Conservation (phyloP, 2,329 filamentous ascomycete genomes). For the Verticillium longisporum region DNA sequence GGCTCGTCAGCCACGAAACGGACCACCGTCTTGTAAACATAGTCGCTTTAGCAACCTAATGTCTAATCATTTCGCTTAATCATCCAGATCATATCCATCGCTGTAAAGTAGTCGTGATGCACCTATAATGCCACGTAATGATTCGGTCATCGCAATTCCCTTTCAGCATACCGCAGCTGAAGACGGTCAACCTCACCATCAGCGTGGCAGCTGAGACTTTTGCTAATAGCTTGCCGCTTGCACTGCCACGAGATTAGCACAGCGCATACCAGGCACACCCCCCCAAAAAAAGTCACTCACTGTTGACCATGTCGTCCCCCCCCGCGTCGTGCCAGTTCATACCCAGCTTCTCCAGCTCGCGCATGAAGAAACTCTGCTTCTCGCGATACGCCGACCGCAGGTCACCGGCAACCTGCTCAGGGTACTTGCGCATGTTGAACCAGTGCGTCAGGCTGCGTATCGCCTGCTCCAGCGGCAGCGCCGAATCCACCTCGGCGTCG, state of each 20-base stretch:
- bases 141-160: too few relatives aligned
- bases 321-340: constrained; percentile 37
- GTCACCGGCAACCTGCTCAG: constrained; percentile 63
- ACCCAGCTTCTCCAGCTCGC: constrained; percentile 70
- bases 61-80: neutral
- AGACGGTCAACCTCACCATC: neutral
- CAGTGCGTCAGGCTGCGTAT: constrained; percentile 86
- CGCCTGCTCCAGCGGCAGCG: constrained; percentile 85
- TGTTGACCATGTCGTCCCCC: constrained; percentile 19
- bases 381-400: constrained; percentile 55
- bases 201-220: neutral
- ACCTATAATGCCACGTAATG: neutral
- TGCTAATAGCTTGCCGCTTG: constrained; percentile 8
- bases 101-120: neutral
- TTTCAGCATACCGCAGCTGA: neutral
- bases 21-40: neutral
- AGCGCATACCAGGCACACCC: too few relatives aligned
- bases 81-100: neutral
- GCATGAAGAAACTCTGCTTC: constrained; percentile 72
- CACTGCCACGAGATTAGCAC: constrained; percentile 1
- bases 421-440: constrained; percentile 81
- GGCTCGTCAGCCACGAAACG: neutral
- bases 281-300: constrained; percentile 13
- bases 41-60: neutral
- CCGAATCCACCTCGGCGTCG: constrained; percentile 89